phyloP scores from a whole-genome alignment of 148 eudicot species.

The Chenopodium quinoa region DNA sequence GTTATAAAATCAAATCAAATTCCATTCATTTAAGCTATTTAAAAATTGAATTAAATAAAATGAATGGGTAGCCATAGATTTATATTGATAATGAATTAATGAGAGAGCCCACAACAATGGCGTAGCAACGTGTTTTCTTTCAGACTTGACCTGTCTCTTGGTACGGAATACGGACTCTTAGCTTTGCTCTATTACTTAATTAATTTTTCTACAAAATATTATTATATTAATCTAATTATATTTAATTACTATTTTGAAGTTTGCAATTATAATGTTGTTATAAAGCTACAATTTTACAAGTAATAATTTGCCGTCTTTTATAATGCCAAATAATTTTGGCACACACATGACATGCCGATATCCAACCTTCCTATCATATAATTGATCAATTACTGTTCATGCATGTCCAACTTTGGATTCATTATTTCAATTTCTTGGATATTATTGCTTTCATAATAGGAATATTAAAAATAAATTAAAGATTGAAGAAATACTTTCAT shows the following conservation, averaged over 20 bases:
- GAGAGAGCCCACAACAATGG: not conserved
- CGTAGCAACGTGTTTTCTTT: not conserved
- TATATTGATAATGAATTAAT: not conserved
- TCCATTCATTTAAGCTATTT: too few relatives aligned
- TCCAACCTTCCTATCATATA: not conserved
- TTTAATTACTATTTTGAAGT: too few relatives aligned
- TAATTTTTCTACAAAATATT: not conserved
- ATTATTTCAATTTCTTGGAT: too few relatives aligned
- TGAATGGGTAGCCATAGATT: not conserved
- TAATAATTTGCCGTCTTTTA: not conserved
- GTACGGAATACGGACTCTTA: not conserved
- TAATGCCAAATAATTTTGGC: not conserved
- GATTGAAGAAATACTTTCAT: too few relatives aligned
- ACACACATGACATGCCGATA: not conserved
- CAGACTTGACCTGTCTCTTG: not conserved
- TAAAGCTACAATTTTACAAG: not conserved
- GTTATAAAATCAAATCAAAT: not conserved
- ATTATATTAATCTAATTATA: too few relatives aligned
- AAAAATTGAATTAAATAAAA: not conserved
- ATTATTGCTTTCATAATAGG: too few relatives aligned
- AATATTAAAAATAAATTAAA: too few relatives aligned
- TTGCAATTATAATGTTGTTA: not conserved
- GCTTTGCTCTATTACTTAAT: not conserved
- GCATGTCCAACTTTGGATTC: too few relatives aligned
- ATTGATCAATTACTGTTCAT: not conserved